Evolutionary conservation across 2,329 filamentous ascomycete species (phyloP), one percentile per base, ranked within the genome.

Genomic region (Dothidotthia symphoricarpi): DNA sequence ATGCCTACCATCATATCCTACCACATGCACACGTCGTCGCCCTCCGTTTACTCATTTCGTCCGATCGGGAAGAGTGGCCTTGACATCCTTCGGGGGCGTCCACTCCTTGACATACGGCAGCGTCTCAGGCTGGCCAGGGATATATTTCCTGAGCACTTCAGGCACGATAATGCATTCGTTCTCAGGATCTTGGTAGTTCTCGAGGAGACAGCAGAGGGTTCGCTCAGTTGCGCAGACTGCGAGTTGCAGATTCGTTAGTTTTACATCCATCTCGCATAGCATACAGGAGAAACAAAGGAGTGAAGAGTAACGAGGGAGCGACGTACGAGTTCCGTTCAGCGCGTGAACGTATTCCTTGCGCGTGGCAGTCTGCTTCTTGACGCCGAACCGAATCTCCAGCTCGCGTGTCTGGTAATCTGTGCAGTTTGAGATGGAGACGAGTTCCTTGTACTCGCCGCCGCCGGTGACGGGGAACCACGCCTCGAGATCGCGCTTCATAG

Each of bases 401-500:
- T 89, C 90, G 39, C 93, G 81, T 16, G 88, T 89, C 75, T 98
- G 93, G 75, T 97, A 97, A 67, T 97, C 91, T 29, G 88, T 95
- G 75, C 93, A 98, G 73, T 98, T 98, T 45, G 88, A 95, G 78
- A 90, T 95, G 14, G 88, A 95, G 34, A 97, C 93, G 17, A 98
- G 80, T 73, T 97, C 93, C 73, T 97, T 97, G 78, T 97, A 98
- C 70, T 97, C 93, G 57, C 86, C 86, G 69, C 97, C 61, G 10
- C 61, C 62, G 3, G 61, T 64, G 38, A 66, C 56, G 3, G 63
- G 63, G 51, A 67, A 67, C 88, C 89, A 95, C 3, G 93, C 91
- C 68, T 98, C 93, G 15, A 98, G 77, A 62, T 98, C 93, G 66
- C 85, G 90, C 72, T 97, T 98, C 78, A 95, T 96, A 17, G 88